Evolutionary conservation across 2,329 filamentous ascomycete genomes (phyloP).

Genomic region (Hypomyces perniciosus): DNA sequence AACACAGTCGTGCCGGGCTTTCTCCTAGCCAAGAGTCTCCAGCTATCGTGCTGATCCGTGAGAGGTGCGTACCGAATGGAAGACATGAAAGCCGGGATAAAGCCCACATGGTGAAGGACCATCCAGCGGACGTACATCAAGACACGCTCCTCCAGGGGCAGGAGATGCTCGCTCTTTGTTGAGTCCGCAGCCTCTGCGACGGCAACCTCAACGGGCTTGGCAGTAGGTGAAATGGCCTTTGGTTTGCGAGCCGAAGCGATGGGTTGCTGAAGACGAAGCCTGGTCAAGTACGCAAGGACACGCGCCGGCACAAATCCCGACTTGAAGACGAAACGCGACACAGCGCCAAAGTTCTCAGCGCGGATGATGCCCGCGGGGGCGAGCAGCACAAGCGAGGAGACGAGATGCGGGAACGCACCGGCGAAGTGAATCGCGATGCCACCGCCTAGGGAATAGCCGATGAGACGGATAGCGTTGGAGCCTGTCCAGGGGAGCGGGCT

Average conservation of each 20-base stretch:
- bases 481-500: conserved; percentile 65
- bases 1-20: conserved; percentile 42
- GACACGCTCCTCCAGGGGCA: conserved; percentile 42
- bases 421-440: conserved; percentile 72
- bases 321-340: conserved; percentile 47
- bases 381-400: conserved; percentile 67
- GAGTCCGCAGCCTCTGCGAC: conserved; percentile 36
- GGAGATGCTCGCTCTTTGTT: conserved; percentile 18
- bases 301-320: conserved; percentile 48
- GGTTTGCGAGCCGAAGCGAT: conserved; percentile 37
- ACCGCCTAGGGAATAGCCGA: conserved; percentile 80
- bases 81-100: conserved; percentile 55
- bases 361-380: conserved; percentile 72
- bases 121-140: conserved; percentile 53
- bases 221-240: conserved; percentile 12
- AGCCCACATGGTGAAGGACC: conserved; percentile 49
- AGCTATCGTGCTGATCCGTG: conserved; percentile 45
- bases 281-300: conserved; percentile 43
- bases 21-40: conserved; percentile 40
- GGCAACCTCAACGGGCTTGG: conserved; percentile 32
- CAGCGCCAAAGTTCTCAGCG: conserved; percentile 44
- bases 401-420: conserved; percentile 62
- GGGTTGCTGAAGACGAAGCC: conserved; percentile 42
- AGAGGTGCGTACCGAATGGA: conserved; percentile 50
- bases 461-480: conserved; percentile 51